A percentile compares a stretch with the other conserved stretches of the same genome.
Evolutionary conservation across 1,284 basidiomycete species (phyloP).

Genomic region (Tremellales sp.): DNA sequence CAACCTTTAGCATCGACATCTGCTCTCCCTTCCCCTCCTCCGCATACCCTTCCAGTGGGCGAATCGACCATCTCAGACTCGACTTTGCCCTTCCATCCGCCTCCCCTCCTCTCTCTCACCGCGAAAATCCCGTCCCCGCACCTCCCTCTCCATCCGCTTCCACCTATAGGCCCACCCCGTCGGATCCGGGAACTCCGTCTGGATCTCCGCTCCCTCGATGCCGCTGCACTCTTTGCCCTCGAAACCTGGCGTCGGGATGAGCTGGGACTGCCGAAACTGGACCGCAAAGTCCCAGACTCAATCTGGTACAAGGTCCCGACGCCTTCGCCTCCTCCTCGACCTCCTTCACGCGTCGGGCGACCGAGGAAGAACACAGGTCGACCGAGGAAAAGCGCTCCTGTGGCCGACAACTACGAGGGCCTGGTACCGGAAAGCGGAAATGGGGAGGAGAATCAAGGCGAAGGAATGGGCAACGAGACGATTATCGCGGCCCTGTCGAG

Average conservation of each 20-base stretch:
- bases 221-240: constrained; percentile 35
- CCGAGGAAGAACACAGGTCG: neutral
- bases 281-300: constrained; percentile 20
- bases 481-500: neutral
- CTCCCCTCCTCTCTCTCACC: neutral
- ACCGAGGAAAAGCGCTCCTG: neutral
- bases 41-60: neutral
- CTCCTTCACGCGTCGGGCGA: constrained; percentile 1
- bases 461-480: neutral
- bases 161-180: constrained; percentile 26
- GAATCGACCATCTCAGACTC: neutral
- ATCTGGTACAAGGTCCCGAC: constrained; percentile 18
- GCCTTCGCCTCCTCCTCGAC: constrained; percentile 11
- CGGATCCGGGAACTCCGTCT: constrained; percentile 37
- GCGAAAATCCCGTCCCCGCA: constrained; percentile 5
- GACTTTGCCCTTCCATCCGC: neutral
- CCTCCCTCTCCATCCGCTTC: constrained; percentile 15
- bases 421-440: neutral
- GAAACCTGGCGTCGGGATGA: constrained; percentile 38
- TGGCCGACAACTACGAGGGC: neutral
- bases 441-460: neutral
- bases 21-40: neutral
- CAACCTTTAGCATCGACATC: neutral
- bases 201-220: constrained; percentile 36
- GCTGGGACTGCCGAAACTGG: constrained; percentile 24